These are phyloP conservation scores for Lentinula sp. DNA, from an alignment of 768 basidiomycete species.

Conservation along the genomic window DNA sequence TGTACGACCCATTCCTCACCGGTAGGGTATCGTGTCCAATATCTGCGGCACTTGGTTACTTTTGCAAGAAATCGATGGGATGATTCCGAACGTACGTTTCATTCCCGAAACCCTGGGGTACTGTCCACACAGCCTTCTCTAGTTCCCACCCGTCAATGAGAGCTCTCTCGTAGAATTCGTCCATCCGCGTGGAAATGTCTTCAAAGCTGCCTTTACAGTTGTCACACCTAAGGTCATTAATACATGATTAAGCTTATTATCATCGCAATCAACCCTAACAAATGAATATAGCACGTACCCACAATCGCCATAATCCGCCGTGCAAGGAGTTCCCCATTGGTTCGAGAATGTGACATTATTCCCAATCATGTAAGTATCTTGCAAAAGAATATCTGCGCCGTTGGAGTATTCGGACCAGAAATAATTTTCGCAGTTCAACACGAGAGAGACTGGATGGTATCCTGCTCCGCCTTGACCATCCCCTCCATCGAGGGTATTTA, in stretches of 20 bases:
- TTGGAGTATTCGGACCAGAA: constrained; percentile 51
- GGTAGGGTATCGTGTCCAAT: constrained; percentile 41
- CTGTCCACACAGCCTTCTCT: constrained; percentile 70
- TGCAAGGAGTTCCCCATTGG: constrained; percentile 59
- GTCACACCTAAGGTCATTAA: constrained; percentile 30
- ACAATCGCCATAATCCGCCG: constrained; percentile 61
- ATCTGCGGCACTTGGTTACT: background rate
- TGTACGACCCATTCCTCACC: constrained; percentile 67
- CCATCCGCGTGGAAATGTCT: constrained; percentile 64
- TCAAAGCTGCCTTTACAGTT: constrained; percentile 66
- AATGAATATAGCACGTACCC: constrained; percentile 38
- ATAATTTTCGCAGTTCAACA: constrained; percentile 63
- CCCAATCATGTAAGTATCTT: constrained; percentile 54
- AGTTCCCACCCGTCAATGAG: constrained; percentile 63
- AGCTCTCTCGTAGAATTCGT: constrained; percentile 54
- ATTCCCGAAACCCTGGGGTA: constrained; percentile 74
- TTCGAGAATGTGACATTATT: constrained; percentile 63
- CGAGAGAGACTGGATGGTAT: constrained; percentile 63
- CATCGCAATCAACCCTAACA: background rate
- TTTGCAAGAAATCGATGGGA: too few species aligned
- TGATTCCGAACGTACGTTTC: constrained; percentile 29
- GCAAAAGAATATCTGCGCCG: constrained; percentile 67
- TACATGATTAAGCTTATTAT: background rate
- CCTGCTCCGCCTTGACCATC: constrained; percentile 42
- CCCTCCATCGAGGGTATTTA: constrained; percentile 51